A percentile compares a stretch with the other conserved stretches of the same genome.
phyloP scores from a whole-genome alignment of 768 basidiomycete species.

The Mrakia blollopis region DNA sequence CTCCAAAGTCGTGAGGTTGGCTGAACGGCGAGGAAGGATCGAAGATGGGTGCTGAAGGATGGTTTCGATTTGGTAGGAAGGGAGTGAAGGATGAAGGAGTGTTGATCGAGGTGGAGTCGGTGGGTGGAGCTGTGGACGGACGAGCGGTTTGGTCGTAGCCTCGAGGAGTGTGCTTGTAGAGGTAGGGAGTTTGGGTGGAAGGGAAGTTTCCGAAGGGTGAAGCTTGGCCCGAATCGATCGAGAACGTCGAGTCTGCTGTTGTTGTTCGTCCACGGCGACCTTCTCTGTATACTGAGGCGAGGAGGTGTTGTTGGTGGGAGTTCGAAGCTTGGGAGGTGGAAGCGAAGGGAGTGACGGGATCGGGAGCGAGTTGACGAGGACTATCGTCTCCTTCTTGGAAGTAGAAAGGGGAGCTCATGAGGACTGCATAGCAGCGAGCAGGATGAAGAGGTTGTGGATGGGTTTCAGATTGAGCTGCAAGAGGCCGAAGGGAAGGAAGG shows the following conservation, averaged over 20 bases:
- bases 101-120: neutral
- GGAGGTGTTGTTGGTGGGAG: constrained; percentile 5
- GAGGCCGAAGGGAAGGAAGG: neutral
- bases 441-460: neutral
- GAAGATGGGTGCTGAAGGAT: constrained; percentile 15
- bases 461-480: neutral
- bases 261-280: neutral
- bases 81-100: constrained; percentile 4
- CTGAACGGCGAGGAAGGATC: constrained; percentile 25
- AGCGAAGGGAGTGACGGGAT: neutral
- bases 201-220: too few species aligned
- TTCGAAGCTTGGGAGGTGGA: neutral
- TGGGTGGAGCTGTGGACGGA: neutral
- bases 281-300: neutral
- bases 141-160: neutral
- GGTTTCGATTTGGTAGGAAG: neutral
- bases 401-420: constrained; percentile 4
- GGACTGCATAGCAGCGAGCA: neutral
- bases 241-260: neutral
- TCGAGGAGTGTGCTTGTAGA: constrained; percentile 1
- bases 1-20: constrained; percentile 14
- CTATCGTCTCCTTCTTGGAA: neutral
- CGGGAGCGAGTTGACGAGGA: neutral
- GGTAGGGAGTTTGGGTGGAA: neutral
- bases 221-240: neutral